These are phyloP conservation scores for Rutstroemia sp. DNA, from an alignment of 2,329 filamentous ascomycete species.

Conservation along the genomic window DNA sequence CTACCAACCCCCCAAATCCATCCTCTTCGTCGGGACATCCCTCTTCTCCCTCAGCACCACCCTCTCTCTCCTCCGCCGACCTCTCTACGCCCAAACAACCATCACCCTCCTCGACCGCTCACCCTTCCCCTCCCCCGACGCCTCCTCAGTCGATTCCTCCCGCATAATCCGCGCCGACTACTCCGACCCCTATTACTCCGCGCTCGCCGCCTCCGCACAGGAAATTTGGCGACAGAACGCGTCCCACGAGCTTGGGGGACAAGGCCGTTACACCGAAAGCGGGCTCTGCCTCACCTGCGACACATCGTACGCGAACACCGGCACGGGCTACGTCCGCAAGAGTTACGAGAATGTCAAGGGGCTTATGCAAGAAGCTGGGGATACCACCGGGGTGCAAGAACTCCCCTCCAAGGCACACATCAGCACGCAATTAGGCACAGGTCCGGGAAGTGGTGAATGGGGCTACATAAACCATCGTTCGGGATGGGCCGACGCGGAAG, in stretches of 20 bases:
- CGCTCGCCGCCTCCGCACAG: conserved; percentile 65
- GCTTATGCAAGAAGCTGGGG: conserved; percentile 27
- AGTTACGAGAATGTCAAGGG: conserved; percentile 53
- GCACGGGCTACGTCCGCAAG: conserved; percentile 46
- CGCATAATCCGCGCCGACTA: conserved; percentile 71
- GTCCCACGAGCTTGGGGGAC: conserved; percentile 42
- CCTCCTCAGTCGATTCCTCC: conserved; percentile 54
- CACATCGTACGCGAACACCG: conserved; percentile 27
- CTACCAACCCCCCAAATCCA: conserved; percentile 33
- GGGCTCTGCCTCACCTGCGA: conserved; percentile 61
- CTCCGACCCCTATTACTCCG: conserved; percentile 67
- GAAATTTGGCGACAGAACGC: conserved; percentile 57
- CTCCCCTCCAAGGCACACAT: conserved; percentile 41
- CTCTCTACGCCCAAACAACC: conserved; percentile 40
- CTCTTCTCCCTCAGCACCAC: conserved; percentile 58
- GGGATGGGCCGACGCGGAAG: conserved; percentile 76
- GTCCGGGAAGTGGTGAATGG: conserved; percentile 48
- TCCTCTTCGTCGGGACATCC: conserved; percentile 59
- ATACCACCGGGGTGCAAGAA: conserved; percentile 27
- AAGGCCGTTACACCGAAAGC: conserved; percentile 62
- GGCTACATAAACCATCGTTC: conserved; percentile 69
- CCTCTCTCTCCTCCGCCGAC: conserved; percentile 58
- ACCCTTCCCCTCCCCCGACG: conserved; percentile 51
- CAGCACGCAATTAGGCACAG: conserved; percentile 37
- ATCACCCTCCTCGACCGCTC: conserved; percentile 56